Percentiles rank a stretch among this genome's conserved stretches.
These are phyloP conservation scores for Penicillium sp. DNA, from an alignment of 2,329 filamentous ascomycete species.

Conservation along the genomic window DNA sequence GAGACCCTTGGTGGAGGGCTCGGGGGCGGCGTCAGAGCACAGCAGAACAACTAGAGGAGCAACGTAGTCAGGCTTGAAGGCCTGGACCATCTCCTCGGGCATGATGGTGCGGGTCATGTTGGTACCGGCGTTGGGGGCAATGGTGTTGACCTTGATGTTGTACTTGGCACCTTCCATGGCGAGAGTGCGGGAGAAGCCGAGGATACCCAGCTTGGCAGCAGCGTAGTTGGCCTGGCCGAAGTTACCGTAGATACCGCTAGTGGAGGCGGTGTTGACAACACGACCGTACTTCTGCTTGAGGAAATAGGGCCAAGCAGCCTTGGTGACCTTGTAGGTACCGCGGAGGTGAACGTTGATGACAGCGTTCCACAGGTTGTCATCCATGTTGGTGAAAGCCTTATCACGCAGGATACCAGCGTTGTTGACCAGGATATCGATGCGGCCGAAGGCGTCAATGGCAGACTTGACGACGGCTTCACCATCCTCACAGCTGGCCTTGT, in stretches of 20 bases:
- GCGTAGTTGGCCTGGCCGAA: conserved; percentile 99
- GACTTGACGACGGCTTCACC: conserved; percentile 88
- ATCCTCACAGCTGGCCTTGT: conserved; percentile 91
- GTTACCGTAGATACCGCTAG: conserved; percentile 97
- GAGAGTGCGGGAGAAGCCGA: conserved; percentile 90
- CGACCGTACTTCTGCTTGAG: conserved; percentile 98
- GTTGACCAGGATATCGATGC: conserved; percentile 94
- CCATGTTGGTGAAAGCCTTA: conserved; percentile 98
- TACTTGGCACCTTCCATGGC: conserved; percentile 94
- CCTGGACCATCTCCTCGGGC: conserved; percentile 96
- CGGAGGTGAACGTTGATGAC: conserved; percentile 90
- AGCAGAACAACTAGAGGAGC: conserved; percentile 89
- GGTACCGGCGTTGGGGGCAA: conserved; percentile 95
- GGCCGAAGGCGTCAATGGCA: conserved; percentile 89
- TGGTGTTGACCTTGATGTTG: conserved; percentile 98
- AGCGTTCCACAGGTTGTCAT: conserved; percentile 87
- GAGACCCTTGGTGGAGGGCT: conserved; percentile 78
- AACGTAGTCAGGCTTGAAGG: conserved; percentile 98
- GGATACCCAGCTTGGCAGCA: conserved; percentile 86
- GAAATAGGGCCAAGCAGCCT: conserved; percentile 97
- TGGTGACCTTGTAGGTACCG: conserved; percentile 94
- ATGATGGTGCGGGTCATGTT: conserved; percentile 92
- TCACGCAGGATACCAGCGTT: conserved; percentile 97
- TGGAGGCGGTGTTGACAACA: conserved; percentile 94
- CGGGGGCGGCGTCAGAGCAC: conserved; percentile 81